These are phyloP conservation scores for Sporothrix protearum DNA, from an alignment of 2,329 filamentous ascomycete genomes.

Conservation along the genomic window DNA sequence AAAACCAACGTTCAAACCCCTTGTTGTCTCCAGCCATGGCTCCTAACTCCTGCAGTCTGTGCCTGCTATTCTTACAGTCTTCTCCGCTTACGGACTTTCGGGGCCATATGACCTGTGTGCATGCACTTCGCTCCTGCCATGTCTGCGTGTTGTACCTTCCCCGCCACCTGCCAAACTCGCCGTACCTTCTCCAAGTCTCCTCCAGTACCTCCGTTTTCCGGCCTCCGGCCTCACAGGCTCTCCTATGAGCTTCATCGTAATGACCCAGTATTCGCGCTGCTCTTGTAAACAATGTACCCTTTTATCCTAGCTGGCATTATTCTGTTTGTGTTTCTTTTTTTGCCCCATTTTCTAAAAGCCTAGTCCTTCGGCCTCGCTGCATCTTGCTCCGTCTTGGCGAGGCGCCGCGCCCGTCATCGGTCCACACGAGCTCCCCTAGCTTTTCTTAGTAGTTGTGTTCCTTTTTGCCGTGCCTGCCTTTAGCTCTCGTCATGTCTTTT, in stretches of 20 bases:
- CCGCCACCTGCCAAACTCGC: neutral
- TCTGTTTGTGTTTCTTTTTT: neutral
- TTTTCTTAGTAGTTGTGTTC: neutral
- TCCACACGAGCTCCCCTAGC: constrained; percentile 2
- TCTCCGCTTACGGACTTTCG: constrained; percentile 7
- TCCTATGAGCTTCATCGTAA: neutral
- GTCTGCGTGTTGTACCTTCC: neutral
- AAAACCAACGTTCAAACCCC: neutral
- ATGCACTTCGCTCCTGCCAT: neutral
- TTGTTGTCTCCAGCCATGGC: neutral
- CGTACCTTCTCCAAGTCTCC: neutral
- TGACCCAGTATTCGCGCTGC: neutral
- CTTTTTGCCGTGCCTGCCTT: neutral
- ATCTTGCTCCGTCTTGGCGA: constrained; percentile 11
- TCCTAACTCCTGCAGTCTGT: neutral
- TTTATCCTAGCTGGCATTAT: neutral
- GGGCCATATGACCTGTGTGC: neutral
- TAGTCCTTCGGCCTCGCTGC: constrained; percentile 12
- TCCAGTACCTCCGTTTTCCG: neutral
- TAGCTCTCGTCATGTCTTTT: neutral
- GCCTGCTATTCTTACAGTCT: neutral
- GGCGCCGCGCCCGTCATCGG: neutral
- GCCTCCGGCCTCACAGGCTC: neutral
- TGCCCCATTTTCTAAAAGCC: neutral
- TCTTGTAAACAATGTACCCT: neutral